These are phyloP conservation scores for Isoetes taiwanensis DNA, from an alignment of 75 land plant species.

Conservation along the genomic window DNA sequence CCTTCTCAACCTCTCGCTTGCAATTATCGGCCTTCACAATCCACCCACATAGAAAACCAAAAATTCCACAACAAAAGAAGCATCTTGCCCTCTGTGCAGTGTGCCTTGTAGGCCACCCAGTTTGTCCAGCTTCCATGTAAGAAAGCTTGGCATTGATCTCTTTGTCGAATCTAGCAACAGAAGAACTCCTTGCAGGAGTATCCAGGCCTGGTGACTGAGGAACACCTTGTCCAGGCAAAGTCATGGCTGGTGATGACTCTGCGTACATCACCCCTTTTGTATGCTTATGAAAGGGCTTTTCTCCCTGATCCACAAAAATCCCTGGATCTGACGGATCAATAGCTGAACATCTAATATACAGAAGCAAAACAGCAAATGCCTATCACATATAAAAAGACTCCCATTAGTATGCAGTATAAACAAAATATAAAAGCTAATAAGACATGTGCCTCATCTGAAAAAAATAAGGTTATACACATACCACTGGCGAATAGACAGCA, in stretches of 20 bases:
- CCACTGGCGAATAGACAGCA: conserved; percentile 67
- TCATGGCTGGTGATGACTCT: conserved; percentile 16
- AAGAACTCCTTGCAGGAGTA: conserved; percentile 31
- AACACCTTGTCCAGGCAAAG: conserved; percentile 17
- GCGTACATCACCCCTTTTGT: conserved; percentile 20
- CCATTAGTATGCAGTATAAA: too few species aligned
- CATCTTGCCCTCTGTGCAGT: conserved; percentile 1
- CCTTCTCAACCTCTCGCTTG: conserved; percentile 11
- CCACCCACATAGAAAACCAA: conserved; percentile 30
- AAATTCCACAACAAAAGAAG: conserved; percentile 16
- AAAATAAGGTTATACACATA: conserved; percentile 20
- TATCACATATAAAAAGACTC: conserved; percentile 13
- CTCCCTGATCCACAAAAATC: conserved; percentile 33
- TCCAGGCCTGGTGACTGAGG: conserved; percentile 32
- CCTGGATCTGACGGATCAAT: conserved; percentile 89
- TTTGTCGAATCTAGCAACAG: conserved; percentile 27
- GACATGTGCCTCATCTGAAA: background rate
- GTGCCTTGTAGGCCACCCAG: conserved; percentile 6
- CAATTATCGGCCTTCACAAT: conserved; percentile 41
- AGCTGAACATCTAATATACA: conserved; percentile 67
- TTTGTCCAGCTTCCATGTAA: conserved; percentile 4
- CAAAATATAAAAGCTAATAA: too few species aligned
- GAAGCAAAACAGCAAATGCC: conserved; percentile 69
- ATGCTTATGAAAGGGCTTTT: conserved; percentile 10
- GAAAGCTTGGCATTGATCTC: conserved; percentile 17